phyloP scores from a whole-genome alignment of 306 rosid genomes.

The Malus fusca region DNA sequence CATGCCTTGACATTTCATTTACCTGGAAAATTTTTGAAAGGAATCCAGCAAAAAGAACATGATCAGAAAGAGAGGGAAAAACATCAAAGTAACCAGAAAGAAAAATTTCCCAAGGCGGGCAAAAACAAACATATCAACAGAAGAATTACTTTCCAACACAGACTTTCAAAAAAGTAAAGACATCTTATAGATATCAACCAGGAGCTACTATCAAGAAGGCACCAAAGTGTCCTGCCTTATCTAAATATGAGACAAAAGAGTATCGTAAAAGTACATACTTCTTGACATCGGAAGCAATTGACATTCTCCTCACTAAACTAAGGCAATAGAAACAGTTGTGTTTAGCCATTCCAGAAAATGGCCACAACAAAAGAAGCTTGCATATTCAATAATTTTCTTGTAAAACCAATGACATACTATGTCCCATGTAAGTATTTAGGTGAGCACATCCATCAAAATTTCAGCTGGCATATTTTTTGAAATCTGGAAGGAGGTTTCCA shows the following conservation, averaged over 20 bases:
- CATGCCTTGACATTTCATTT: constrained; percentile 63
- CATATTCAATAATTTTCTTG: background rate
- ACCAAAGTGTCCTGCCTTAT: background rate
- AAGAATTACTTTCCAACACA: background rate
- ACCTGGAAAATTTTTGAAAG: constrained; percentile 45
- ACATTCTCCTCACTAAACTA: background rate
- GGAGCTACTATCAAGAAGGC: background rate
- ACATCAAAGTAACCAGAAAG: background rate
- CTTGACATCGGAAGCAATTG: background rate
- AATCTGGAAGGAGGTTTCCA: constrained; percentile 10
- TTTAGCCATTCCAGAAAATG: background rate
- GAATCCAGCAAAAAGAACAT: constrained; percentile 13
- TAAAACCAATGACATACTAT: background rate
- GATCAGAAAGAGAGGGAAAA: background rate
- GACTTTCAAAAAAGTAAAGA: background rate
- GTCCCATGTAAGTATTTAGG: background rate
- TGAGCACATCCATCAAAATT: background rate
- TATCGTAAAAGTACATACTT: background rate
- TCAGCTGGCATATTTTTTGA: background rate
- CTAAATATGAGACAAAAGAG: background rate
- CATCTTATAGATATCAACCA: background rate
- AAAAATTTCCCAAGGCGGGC: background rate
- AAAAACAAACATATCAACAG: background rate
- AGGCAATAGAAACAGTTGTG: background rate
- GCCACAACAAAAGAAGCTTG: background rate